Percentiles rank a stretch among this genome's conserved stretches.
phyloP scores from a whole-genome alignment of 805 yeast species.

The Brettanomyces naardenensis region DNA sequence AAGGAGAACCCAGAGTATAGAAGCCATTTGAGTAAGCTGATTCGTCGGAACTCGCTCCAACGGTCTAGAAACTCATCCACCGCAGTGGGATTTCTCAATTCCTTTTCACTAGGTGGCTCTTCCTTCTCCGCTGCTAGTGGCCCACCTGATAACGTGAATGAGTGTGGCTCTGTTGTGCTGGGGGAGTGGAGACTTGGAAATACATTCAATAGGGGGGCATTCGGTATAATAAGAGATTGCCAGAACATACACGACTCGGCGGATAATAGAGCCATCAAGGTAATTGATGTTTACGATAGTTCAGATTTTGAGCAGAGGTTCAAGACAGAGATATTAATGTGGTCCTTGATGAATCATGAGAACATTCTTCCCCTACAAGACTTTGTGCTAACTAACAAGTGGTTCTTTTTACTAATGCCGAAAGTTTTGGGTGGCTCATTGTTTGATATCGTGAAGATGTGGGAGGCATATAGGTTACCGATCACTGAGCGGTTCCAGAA shows the following conservation, averaged over 20 bases:
- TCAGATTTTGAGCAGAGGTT: conserved; percentile 46
- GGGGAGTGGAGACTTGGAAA: conserved; percentile 52
- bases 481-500: conserved; percentile 8
- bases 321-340: conserved; percentile 62
- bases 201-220: conserved; percentile 81
- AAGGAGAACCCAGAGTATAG: conserved; percentile 23
- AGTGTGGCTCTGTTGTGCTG: conserved; percentile 60
- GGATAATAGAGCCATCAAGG: conserved; percentile 22
- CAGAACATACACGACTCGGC: conserved; percentile 9
- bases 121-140: conserved; percentile 3
- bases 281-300: conserved; percentile 29
- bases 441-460: conserved; percentile 61
- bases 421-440: conserved; percentile 70
- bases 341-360: conserved; percentile 63
- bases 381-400: conserved; percentile 49
- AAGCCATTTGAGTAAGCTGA: conserved; percentile 23
- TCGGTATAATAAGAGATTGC: conserved; percentile 63
- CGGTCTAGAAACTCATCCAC: conserved; percentile 14
- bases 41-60: conserved; percentile 18
- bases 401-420: conserved; percentile 65
- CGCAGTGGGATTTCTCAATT: conserved; percentile 15
- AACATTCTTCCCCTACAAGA: conserved; percentile 56
- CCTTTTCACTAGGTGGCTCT: conserved; percentile 11
- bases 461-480: conserved; percentile 37
- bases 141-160: conserved; percentile 32